Conservation (phyloP, 768 basidiomycete genomes). For the Porpolomopsis calyptriformis region DNA sequence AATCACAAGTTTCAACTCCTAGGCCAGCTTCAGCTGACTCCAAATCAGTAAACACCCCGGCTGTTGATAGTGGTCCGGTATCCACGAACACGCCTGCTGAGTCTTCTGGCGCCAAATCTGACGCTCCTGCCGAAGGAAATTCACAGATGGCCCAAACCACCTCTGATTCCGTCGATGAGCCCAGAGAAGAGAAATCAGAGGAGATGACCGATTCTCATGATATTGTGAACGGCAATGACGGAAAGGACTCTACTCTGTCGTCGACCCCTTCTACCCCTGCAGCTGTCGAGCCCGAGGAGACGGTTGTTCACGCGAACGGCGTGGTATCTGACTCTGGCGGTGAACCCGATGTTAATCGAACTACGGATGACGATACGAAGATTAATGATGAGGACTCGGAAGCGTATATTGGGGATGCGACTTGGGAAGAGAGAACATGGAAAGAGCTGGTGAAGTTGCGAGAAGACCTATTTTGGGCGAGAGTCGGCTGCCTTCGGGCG, state of each 20-base stretch:
- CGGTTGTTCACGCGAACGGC: neutral
- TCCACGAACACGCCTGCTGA: too few species aligned
- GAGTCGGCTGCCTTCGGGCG: constrained; percentile 46
- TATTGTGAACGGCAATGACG: neutral
- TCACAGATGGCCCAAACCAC: neutral
- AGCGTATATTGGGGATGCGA: constrained; percentile 50
- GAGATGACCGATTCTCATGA: too few species aligned
- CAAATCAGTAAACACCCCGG: neutral
- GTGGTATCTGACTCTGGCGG: neutral
- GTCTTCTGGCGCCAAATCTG: neutral
- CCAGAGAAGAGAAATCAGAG: constrained; percentile 10
- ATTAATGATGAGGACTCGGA: constrained; percentile 20
- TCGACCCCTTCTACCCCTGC: constrained; percentile 4
- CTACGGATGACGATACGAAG: constrained; percentile 9
- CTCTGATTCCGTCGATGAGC: neutral
- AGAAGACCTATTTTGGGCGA: constrained; percentile 82
- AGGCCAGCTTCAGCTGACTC: neutral
- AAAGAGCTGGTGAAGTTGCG: constrained; percentile 61
- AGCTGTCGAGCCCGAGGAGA: neutral
- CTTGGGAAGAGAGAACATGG: constrained; percentile 85
- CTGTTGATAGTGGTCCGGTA: neutral
- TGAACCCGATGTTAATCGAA: constrained; percentile 3
- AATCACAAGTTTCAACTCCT: neutral
- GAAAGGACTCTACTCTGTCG: constrained; percentile 1
- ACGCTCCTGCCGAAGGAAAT: too few species aligned